Evolutionary conservation across 352 stramenopile species (phyloP).

Genomic region (Phytophthora ohioensis): DNA sequence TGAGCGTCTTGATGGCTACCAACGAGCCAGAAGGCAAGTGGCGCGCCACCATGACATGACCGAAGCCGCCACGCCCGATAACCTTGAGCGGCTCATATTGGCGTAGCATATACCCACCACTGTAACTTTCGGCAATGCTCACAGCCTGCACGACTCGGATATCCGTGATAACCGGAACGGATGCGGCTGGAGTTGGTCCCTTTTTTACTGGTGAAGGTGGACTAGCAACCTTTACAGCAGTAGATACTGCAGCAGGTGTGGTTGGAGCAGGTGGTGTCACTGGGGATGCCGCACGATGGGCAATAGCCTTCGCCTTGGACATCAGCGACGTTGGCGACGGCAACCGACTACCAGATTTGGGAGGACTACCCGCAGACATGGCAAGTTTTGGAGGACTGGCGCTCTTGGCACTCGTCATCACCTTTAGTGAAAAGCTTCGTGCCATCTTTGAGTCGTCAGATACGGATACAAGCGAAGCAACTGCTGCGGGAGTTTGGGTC

Average conservation of each 20-base stretch:
- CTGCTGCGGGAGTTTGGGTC: conserved; percentile 4
- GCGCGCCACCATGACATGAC: conserved; percentile 83
- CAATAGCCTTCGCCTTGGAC: conserved; percentile 36
- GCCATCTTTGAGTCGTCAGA: background rate
- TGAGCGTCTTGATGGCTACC: conserved; percentile 85
- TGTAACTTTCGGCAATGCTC: conserved; percentile 85
- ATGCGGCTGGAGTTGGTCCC: conserved; percentile 24
- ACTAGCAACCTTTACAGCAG: conserved; percentile 11
- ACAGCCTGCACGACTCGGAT: conserved; percentile 73
- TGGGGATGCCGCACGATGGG: conserved; percentile 24
- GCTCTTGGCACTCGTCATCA: conserved; percentile 14
- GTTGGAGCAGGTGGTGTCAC: conserved; percentile 13
- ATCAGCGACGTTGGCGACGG: conserved; percentile 37
- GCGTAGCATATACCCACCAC: conserved; percentile 73
- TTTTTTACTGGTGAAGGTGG: conserved; percentile 32
- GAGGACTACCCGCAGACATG: conserved; percentile 14
- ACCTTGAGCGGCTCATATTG: conserved; percentile 85
- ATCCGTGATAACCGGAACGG: conserved; percentile 42
- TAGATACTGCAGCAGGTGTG: conserved; percentile 4
- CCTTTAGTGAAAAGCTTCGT: conserved; percentile 18
- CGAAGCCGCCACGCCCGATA: conserved; percentile 87
- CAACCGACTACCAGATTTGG: conserved; percentile 23
- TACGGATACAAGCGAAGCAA: conserved; percentile 5
- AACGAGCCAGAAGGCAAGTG: conserved; percentile 66
- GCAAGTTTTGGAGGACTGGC: conserved; percentile 17